A percentile compares a stretch with the other conserved stretches of the same genome.
Conservation (phyloP, 768 basidiomycete genomes). For the Phanerochaete carnosa region DNA sequence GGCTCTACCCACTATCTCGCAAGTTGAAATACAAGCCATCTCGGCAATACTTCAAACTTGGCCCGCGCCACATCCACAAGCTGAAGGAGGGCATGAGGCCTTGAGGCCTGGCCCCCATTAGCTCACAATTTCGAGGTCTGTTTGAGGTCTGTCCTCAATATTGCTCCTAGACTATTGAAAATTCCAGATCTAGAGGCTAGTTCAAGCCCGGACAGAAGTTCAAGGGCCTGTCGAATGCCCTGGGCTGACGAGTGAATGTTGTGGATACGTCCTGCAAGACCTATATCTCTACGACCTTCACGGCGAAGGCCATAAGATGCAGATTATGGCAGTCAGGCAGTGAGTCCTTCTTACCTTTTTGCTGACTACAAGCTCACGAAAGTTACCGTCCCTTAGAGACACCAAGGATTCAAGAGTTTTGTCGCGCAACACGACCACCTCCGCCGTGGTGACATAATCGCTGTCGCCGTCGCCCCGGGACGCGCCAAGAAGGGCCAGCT, state of each 20-base stretch:
- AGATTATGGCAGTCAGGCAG: constrained; percentile 91
- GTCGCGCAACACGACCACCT: constrained; percentile 76
- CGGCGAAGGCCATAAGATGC: constrained; percentile 88
- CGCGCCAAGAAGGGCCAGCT: constrained; percentile 96
- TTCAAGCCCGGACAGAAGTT: constrained; percentile 67
- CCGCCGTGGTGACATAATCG: constrained; percentile 95
- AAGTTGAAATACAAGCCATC: neutral
- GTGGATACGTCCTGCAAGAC: constrained; percentile 83
- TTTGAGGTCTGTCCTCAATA: too few species aligned
- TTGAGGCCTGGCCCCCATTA: constrained; percentile 92
- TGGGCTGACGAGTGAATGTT: constrained; percentile 89
- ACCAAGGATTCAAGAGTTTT: constrained; percentile 63
- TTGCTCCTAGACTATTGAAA: constrained; percentile 71
- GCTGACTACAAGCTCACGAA: too few species aligned
- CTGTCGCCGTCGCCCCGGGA: constrained; percentile 83
- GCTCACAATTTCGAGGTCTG: constrained; percentile 98
- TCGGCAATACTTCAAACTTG: constrained; percentile 96
- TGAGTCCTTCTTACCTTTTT: constrained; percentile 32
- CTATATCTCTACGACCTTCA: constrained; percentile 93
- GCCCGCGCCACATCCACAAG: constrained; percentile 82
- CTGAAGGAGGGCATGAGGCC: constrained; percentile 83
- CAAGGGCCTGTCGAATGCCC: constrained; percentile 56
- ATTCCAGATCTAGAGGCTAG: constrained; percentile 71
- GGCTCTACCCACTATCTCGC: neutral
- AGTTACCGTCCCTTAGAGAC: constrained; percentile 42